Evolutionary conservation across 2,329 filamentous ascomycete genomes (phyloP), one percentile per base, ranked within the genome.

Genomic region (Aspergillus caelatus): DNA sequence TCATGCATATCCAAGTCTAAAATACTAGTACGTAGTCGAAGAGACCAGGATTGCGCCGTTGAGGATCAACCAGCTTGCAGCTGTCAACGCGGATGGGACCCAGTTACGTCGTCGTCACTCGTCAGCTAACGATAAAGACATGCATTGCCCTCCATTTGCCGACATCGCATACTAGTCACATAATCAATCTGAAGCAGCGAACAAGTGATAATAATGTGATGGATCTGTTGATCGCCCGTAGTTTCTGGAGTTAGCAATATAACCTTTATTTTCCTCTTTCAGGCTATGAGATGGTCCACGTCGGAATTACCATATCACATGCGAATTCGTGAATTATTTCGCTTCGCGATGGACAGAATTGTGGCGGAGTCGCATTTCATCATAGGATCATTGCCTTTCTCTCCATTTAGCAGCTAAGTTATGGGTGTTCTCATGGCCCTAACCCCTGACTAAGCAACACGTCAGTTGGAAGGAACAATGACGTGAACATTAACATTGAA

Each of bases 151-250:
- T 41, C 39, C 16, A 48, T 58, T 32, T 58, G 36, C 34, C 43
- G 52, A 6, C 23, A 48, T 61, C 30, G 21, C 26, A 57, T 41
- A 36, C 4, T 21, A 34, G 11, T 45, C 43, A 48, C 11, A 21
- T 52, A 30, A 46, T 60, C 19, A 54, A 60, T 34, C 55, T 58
- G 54, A 62, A 30, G 60, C 63, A 58, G 36, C 45, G 63, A 57
- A 57, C 52, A 56, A 60, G 65, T 65, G 64, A 69, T 64, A 64
- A 69, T 64, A 64, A 62, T 66, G 67, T 68, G 62, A 69, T 62
- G 46, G 54, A 61, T 65, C 54, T 53, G 39, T 19, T 9, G 56
- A 53, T 64, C 32, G 48, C 34, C 39, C 32, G 30, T 56, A 61
- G 23, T 43, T 54, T 58, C 45, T 57, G 34, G 32, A 23, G 23